Evolutionary conservation across 2,329 filamentous ascomycete genomes (phyloP), one percentile per base, ranked within the genome.

Genomic region (Pezicula carpinea): DNA sequence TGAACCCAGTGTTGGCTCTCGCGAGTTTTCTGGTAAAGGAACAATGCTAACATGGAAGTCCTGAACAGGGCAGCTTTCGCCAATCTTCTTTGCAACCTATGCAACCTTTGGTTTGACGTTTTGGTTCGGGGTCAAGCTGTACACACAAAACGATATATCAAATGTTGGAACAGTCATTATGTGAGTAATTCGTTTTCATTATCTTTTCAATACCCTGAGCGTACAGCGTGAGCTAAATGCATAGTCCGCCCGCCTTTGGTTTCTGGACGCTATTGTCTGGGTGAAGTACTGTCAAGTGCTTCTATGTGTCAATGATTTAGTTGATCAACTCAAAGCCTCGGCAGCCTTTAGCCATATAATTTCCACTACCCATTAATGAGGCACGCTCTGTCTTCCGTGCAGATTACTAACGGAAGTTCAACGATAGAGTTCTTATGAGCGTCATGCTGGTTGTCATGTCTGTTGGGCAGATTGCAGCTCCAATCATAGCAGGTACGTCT

Each of bases 71-170:
- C 61, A 46, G 44, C 35, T 29, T 43, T 1, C 26, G 11, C 23
- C 7, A 14, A 1, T 22, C 26, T 19, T 5, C 6, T 31, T 36
- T 23, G 3, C 15, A 23, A 14, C 22, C 6, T 35, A 41, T 32
- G 73, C 66, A 3, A 69, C 74, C 0, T 82, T 83, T 51, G 75
- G 72, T 1, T 67, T 84, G 18, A 69, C 74, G 6, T 85, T 85
- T 52, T 85, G 79, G 79, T 84, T 76, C 53, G 82, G 81, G 3
- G 73, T 75, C 39, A 76, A 73, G 54, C 70, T 74, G 0, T 73
- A 65, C 40, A 51, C 69, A 2, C 68, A 77, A 11, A 71, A 71
- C 1, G 66, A 69, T 15, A 61, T 83, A 34, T 53, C 68, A 14
- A 69, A 67, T 48, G 67, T 81, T 10, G 72, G 77, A 36, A 75